Evolutionary conservation across 371 early-diverging fungal species (phyloP), one percentile per base, ranked within the genome.

Genomic region (Mortierella sp.): DNA sequence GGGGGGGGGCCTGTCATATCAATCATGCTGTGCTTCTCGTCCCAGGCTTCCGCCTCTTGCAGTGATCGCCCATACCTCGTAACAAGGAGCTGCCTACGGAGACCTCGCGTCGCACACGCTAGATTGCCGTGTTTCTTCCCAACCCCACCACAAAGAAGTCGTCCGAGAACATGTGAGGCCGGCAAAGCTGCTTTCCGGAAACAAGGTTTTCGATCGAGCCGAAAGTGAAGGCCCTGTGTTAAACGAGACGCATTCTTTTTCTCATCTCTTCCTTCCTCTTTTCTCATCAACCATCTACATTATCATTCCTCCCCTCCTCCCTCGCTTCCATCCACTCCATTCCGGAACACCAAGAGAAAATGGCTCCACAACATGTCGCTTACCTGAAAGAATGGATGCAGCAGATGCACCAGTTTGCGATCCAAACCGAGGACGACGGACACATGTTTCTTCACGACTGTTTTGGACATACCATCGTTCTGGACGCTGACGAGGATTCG

Each of bases 301-400:
- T n/a, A 8, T 27, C 22, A 27, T 19, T 40, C 25, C 41, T 47
- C 50, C 21, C 45, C 43, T 31, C 49, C 45, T 50, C 44, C 16
- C 31, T 3, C 25, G 13, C 21, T 12, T 6, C 14, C 45, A 31
- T 47, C 34, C 49, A 47, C n/a, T 16, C 22, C 12, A n/a, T 39
- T 41, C 9, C 47, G 16, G 10, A 43, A 0, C 9, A 17, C 49
- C 24, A 25, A 28, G 10, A 0, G 25, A 51, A 16, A 62, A 73
- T 73, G 73, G 73, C 73, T 2, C 73, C 73, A 14, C 67, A 73
- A 17, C 73, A 73, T 58, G 56, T 73, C 41, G 63, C 54, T 24
- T 14, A 60, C 53, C 27, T 68, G 19, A 45, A 50, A 12, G 47
- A 48, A 47, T 74, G 76, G 76, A 63, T 74, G 68, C n/a, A 56